These are phyloP conservation scores for Microdochium trichocladiopsis DNA, from an alignment of 2,329 filamentous ascomycete species.

Conservation along the genomic window DNA sequence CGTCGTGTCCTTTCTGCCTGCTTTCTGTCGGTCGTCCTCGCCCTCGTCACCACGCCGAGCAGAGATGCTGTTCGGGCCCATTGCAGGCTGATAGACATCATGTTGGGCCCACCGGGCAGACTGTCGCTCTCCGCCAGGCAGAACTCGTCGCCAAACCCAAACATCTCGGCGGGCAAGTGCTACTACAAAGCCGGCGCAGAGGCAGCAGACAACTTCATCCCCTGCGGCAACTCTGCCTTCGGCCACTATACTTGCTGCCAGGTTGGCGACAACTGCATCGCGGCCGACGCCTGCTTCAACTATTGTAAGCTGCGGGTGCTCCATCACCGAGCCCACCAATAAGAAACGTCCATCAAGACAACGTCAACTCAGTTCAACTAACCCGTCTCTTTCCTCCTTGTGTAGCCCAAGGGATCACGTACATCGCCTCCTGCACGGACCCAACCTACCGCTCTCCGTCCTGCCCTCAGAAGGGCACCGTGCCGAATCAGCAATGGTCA, in stretches of 20 bases:
- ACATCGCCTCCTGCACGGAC: not conserved
- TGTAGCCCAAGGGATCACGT: not conserved
- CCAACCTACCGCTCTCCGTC: not conserved
- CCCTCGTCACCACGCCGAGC: no score
- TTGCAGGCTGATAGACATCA: not conserved
- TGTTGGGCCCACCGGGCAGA: not conserved
- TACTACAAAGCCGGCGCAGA: not conserved
- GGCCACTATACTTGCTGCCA: conserved; percentile 8
- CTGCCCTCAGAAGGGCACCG: not conserved
- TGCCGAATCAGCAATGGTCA: not conserved
- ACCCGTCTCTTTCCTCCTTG: not conserved
- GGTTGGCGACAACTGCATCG: conserved; percentile 10
- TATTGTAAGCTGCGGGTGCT: conserved; percentile 1
- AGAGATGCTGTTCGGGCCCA: no score
- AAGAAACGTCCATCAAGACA: not conserved
- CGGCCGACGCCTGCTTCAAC: conserved; percentile 8
- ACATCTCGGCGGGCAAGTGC: not conserved
- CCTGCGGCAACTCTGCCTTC: conserved; percentile 11
- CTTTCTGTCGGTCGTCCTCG: no score
- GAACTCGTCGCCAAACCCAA: not conserved
- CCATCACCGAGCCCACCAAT: no score
- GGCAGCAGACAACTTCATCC: conserved; percentile 7
- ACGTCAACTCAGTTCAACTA: not conserved
- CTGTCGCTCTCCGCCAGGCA: not conserved
- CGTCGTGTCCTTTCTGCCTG: no score